Evolutionary conservation across 1,284 basidiomycete species (phyloP).

Genomic region (Melanopsichium pennsylvanicum): DNA sequence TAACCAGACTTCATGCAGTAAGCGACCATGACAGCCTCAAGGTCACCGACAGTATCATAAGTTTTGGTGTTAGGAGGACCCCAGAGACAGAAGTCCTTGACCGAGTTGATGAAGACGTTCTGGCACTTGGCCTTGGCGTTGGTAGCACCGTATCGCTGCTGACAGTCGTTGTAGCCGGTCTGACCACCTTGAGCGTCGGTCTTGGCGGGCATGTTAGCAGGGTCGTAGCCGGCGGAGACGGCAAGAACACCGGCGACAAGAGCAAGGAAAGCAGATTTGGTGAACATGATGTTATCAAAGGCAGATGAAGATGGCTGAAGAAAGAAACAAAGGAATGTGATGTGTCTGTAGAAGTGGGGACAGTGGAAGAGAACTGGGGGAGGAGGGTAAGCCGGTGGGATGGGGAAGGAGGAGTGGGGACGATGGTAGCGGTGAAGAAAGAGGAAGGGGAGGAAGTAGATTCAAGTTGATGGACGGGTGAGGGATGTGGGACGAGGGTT

Average conservation of each 20-base stretch:
- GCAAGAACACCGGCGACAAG: slow-evolving; percentile 41
- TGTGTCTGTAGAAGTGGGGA: not conserved
- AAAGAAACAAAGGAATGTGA: slow-evolving; percentile 32
- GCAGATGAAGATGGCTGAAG: not conserved
- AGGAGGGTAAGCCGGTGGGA: not conserved
- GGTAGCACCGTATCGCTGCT: slow-evolving; percentile 50
- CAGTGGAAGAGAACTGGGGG: slow-evolving; percentile 5
- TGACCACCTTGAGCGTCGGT: slow-evolving; percentile 53
- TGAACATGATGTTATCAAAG: too few relatives aligned
- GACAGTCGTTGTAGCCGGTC: slow-evolving; percentile 61
- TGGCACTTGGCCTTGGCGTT: slow-evolving; percentile 59
- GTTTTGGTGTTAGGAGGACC: slow-evolving; percentile 42
- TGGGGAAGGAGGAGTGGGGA: not conserved
- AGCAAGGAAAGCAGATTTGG: slow-evolving; percentile 41
- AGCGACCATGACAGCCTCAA: slow-evolving; percentile 73
- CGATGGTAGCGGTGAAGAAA: slow-evolving; percentile 10
- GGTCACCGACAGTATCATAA: slow-evolving; percentile 46
- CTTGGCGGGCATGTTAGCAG: slow-evolving; percentile 56
- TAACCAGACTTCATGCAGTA: slow-evolving; percentile 73
- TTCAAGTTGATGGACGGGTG: not conserved
- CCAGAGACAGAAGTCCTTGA: slow-evolving; percentile 63
- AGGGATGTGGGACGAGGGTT: not conserved
- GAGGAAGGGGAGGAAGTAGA: slow-evolving; percentile 4
- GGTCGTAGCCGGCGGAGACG: slow-evolving; percentile 50
- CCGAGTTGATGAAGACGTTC: slow-evolving; percentile 63